phyloP scores from a whole-genome alignment of 1,284 basidiomycete species.

The Irpex sp. region DNA sequence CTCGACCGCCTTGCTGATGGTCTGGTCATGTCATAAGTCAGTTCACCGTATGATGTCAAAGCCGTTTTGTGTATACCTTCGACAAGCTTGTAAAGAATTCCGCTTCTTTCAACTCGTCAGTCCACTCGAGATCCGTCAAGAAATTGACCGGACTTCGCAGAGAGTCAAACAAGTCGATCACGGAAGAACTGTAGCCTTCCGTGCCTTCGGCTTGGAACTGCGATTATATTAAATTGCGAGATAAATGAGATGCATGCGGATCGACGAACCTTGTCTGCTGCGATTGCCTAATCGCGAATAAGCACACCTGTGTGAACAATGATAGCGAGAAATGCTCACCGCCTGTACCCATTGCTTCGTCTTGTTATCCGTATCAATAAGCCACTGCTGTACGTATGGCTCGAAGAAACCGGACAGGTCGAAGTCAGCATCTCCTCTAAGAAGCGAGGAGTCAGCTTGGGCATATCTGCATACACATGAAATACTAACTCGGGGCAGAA shows the following conservation, averaged over 20 bases:
- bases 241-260: not conserved
- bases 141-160: constrained; percentile 89
- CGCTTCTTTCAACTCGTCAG: constrained; percentile 86
- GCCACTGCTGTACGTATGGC: constrained; percentile 87
- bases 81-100: constrained; percentile 86
- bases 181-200: constrained; percentile 91
- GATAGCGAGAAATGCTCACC: constrained; percentile 41
- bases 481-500: constrained; percentile 72
- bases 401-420: constrained; percentile 79
- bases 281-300: constrained; percentile 59
- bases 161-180: constrained; percentile 95
- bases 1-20: constrained; percentile 87
- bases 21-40: constrained; percentile 43
- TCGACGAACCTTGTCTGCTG: constrained; percentile 74
- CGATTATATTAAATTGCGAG: not conserved
- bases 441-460: constrained; percentile 13
- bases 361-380: constrained; percentile 86
- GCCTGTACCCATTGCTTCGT: constrained; percentile 94
- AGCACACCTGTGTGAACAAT: not conserved
- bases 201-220: constrained; percentile 84
- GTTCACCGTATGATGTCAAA: not conserved
- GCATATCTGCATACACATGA: not conserved
- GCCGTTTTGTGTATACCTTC: constrained; percentile 48
- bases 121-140: constrained; percentile 89
- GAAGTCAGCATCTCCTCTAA: constrained; percentile 57